Evolutionary conservation across 2,329 filamentous ascomycete genomes (phyloP).

Genomic region (Myriangium duriaei): DNA sequence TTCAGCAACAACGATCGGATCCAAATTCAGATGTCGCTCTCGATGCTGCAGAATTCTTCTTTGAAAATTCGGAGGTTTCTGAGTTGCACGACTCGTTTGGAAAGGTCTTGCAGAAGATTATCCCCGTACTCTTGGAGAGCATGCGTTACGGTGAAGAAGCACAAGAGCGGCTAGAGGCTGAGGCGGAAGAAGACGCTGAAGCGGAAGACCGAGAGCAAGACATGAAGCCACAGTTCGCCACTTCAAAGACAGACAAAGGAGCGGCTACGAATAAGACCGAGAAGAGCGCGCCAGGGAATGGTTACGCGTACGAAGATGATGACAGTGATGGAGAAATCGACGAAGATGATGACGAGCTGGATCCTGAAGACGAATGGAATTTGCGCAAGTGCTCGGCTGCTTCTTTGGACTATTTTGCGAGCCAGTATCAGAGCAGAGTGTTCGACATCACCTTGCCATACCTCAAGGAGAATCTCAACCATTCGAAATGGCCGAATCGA

Average conservation of each 20-base stretch:
- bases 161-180: constrained; percentile 69
- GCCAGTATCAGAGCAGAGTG: constrained; percentile 74
- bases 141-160: constrained; percentile 98
- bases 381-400: constrained; percentile 94
- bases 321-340: constrained; percentile 84
- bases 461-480: constrained; percentile 75
- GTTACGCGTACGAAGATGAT: constrained; percentile 44
- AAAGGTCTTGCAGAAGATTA: constrained; percentile 70
- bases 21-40: constrained; percentile 82
- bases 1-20: constrained; percentile 68
- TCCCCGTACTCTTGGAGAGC: constrained; percentile 79
- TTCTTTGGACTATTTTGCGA: constrained; percentile 84
- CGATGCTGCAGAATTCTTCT: constrained; percentile 95
- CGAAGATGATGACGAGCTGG: constrained; percentile 53
- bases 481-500: constrained; percentile 79
- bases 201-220: constrained; percentile 82
- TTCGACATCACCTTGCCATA: constrained; percentile 91
- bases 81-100: constrained; percentile 63
- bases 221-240: constrained; percentile 84
- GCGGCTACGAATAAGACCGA: constrained; percentile 24
- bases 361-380: constrained; percentile 89
- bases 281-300: constrained; percentile 27
- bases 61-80: constrained; percentile 80
- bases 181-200: constrained; percentile 71
- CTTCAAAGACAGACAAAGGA: constrained; percentile 27